Conservation (phyloP, 306 rosid genomes). For the Prunus salicina region DNA sequence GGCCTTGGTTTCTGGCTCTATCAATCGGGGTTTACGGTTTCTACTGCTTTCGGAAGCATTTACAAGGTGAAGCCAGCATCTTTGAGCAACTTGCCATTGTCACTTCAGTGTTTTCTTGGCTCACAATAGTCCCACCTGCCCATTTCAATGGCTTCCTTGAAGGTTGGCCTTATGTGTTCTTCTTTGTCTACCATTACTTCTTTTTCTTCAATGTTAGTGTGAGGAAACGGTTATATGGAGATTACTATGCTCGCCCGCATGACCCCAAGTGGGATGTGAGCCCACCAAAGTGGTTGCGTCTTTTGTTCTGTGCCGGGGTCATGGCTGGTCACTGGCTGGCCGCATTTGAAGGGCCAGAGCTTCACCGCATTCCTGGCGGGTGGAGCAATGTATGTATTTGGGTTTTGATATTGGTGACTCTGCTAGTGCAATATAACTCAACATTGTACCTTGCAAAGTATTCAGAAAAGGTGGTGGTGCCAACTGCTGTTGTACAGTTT, state of each 20-base stretch:
- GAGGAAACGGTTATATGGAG: constrained; percentile 79
- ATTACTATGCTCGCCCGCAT: constrained; percentile 68
- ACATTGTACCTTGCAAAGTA: constrained; percentile 83
- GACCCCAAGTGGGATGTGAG: constrained; percentile 86
- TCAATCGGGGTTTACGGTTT: constrained; percentile 59
- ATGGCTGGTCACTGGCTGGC: constrained; percentile 86
- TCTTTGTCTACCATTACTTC: constrained; percentile 82
- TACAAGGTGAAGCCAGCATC: constrained; percentile 58
- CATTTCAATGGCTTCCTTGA: constrained; percentile 88
- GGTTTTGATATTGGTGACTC: constrained; percentile 55
- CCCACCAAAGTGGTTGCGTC: constrained; percentile 54
- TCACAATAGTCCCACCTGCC: constrained; percentile 87
- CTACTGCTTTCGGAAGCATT: constrained; percentile 61
- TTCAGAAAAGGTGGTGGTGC: constrained; percentile 89
- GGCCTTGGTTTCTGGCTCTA: constrained; percentile 80
- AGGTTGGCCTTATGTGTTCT: constrained; percentile 95
- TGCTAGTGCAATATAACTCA: constrained; percentile 77
- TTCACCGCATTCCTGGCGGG: constrained; percentile 64
- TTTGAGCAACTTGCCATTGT: constrained; percentile 79
- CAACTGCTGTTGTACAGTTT: constrained; percentile 79
- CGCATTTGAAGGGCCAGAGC: constrained; percentile 95
- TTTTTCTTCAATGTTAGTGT: constrained; percentile 89
- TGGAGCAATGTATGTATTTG: constrained; percentile 73
- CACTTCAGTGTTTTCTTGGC: constrained; percentile 86
- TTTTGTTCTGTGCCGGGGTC: constrained; percentile 64